A percentile compares a stretch with the other conserved stretches of the same genome.
phyloP scores from a whole-genome alignment of 2,329 filamentous ascomycete genomes.

The Aureobasidium sp. region DNA sequence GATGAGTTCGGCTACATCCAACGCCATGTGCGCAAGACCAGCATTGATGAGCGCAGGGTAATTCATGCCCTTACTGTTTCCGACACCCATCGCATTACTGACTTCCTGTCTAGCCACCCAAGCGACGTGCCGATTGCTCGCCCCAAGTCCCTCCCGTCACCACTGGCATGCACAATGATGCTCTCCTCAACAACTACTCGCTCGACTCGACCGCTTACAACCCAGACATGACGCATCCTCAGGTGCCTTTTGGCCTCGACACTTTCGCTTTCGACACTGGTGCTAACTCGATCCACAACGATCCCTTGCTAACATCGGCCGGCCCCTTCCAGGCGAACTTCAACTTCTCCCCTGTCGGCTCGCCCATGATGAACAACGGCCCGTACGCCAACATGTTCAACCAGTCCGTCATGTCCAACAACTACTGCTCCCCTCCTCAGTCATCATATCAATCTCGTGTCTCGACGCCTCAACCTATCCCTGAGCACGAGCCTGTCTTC shows the following conservation, averaged over 20 bases:
- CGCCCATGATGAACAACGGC: slow-evolving; percentile 70
- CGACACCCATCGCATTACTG: neutral
- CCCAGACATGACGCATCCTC: slow-evolving; percentile 26
- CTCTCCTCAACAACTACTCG: slow-evolving; percentile 70
- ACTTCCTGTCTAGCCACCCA: slow-evolving; percentile 51
- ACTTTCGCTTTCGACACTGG: slow-evolving; percentile 50
- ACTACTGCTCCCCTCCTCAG: slow-evolving; percentile 75
- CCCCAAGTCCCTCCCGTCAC: slow-evolving; percentile 74
- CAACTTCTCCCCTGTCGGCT: slow-evolving; percentile 77
- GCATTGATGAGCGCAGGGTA: slow-evolving; percentile 77
- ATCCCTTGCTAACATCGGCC: slow-evolving; percentile 68
- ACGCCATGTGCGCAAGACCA: slow-evolving; percentile 74
- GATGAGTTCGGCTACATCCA: slow-evolving; percentile 74
- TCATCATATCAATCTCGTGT: slow-evolving; percentile 78
- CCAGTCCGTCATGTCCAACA: slow-evolving; percentile 59
- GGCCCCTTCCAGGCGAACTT: slow-evolving; percentile 79
- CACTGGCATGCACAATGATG: slow-evolving; percentile 55
- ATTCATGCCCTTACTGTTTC: slow-evolving; percentile 18
- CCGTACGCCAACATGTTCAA: slow-evolving; percentile 65
- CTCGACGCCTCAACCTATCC: slow-evolving; percentile 74
- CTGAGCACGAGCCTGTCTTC: slow-evolving; percentile 61
- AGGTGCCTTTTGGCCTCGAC: slow-evolving; percentile 49
- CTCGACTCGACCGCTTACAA: slow-evolving; percentile 48
- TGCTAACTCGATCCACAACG: slow-evolving; percentile 29
- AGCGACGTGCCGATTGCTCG: slow-evolving; percentile 81